These are phyloP conservation scores for Pseudocercospora cruenta DNA, from an alignment of 2,329 filamentous ascomycete genomes.

Conservation along the genomic window DNA sequence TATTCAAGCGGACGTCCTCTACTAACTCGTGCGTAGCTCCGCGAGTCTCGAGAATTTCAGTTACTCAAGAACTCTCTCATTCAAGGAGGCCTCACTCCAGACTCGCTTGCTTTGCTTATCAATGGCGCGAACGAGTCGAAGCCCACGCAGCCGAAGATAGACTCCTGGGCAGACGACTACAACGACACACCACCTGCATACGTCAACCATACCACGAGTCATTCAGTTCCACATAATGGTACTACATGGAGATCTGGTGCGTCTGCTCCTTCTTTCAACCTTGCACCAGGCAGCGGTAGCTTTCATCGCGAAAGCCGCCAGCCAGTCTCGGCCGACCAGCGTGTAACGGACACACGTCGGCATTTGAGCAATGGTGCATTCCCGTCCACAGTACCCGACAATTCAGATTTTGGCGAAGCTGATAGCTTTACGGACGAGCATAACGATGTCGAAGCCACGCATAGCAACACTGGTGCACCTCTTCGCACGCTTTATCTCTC, in stretches of 20 bases:
- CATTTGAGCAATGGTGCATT: constrained; percentile 26
- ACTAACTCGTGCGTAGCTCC: constrained; percentile 25
- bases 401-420: constrained; percentile 27
- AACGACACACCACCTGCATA: constrained; percentile 15
- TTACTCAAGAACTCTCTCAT: constrained; percentile 54
- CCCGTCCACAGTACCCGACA: constrained; percentile 28
- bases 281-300: constrained; percentile 18
- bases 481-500: constrained; percentile 63
- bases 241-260: constrained; percentile 16
- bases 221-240: constrained; percentile 10
- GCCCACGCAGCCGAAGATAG: constrained; percentile 16
- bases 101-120: constrained; percentile 55
- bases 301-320: constrained; percentile 15
- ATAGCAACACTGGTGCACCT: constrained; percentile 7
- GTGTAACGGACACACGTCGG: constrained; percentile 20
- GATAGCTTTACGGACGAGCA: constrained; percentile 26
- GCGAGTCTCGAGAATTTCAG: constrained; percentile 56
- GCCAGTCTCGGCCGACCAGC: constrained; percentile 6
- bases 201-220: background rate
- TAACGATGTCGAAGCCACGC: constrained; percentile 6
- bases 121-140: constrained; percentile 32
- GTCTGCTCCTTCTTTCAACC: constrained; percentile 19
- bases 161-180: constrained; percentile 32
- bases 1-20: no score
- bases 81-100: constrained; percentile 53